These are phyloP conservation scores for Colletotrichum horii DNA, from an alignment of 2,329 filamentous ascomycete species.

Conservation along the genomic window DNA sequence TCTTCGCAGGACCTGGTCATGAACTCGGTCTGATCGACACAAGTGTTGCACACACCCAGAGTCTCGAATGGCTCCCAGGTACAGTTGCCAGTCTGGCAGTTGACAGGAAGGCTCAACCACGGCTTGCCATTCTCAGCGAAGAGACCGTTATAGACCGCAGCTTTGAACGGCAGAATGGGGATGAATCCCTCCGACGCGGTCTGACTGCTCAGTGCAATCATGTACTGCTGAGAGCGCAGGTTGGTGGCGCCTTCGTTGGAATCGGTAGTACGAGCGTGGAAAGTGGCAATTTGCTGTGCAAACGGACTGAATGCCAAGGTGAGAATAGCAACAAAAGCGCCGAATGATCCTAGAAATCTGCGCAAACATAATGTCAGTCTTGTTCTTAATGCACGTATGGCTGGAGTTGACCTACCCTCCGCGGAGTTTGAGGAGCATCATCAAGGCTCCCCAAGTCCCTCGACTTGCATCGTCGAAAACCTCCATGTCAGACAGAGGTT, in stretches of 20 bases:
- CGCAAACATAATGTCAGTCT: neutral
- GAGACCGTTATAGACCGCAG: conserved; percentile 37
- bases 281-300: conserved; percentile 35
- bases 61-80: conserved; percentile 26
- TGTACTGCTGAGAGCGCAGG: conserved; percentile 31
- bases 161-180: conserved; percentile 36
- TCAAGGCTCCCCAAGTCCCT: conserved; percentile 32
- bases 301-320: conserved; percentile 34
- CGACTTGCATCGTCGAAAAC: conserved; percentile 37
- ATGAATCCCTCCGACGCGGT: conserved; percentile 30
- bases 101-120: conserved; percentile 13
- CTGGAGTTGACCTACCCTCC: conserved; percentile 29
- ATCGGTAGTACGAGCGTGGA: conserved; percentile 25
- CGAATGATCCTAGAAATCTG: conserved; percentile 32
- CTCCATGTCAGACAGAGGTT: conserved; percentile 36
- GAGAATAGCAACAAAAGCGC: conserved; percentile 30
- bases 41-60: conserved; percentile 25
- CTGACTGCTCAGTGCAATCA: conserved; percentile 28
- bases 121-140: conserved; percentile 36
- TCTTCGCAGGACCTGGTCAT: conserved; percentile 29
- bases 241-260: conserved; percentile 27
- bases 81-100: conserved; percentile 25
- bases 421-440: conserved; percentile 27
- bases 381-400: neutral
- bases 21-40: conserved; percentile 28